Conservation (phyloP, 768 basidiomycete species). For the Xerocomus brunneocitrinus region DNA sequence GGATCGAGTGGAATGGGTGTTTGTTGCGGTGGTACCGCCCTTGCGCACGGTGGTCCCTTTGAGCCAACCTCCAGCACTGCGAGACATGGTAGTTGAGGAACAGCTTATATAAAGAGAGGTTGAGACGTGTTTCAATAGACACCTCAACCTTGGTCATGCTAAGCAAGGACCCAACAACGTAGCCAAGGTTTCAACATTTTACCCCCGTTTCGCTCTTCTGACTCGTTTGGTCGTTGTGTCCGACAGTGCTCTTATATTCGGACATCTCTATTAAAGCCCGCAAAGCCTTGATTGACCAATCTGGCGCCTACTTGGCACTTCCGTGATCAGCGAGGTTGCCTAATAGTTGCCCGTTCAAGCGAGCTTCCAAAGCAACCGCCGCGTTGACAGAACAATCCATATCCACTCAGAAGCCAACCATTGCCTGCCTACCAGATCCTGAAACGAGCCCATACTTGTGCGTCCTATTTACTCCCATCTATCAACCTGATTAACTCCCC, state of each 20-base stretch:
- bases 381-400: neutral
- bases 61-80: conserved; percentile 46
- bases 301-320: neutral
- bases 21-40: conserved; percentile 44
- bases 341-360: conserved; percentile 1
- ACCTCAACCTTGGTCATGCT: neutral
- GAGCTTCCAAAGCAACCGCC: neutral
- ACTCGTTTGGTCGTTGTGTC: neutral
- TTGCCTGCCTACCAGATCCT: conserved; percentile 1
- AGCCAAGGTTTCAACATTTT: neutral
- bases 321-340: conserved; percentile 1
- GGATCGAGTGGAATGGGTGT: conserved; percentile 47
- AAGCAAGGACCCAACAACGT: neutral
- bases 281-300: neutral
- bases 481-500: conserved; percentile 3
- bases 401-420: neutral
- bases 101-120: conserved; percentile 12
- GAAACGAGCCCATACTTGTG: conserved; percentile 14
- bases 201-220: neutral
- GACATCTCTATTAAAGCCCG: neutral
- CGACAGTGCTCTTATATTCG: neutral
- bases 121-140: conserved; percentile 13
- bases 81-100: conserved; percentile 26
- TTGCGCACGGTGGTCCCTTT: conserved; percentile 75
- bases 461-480: conserved; percentile 1